phyloP scores from a whole-genome alignment of 129 eudicot genomes.

The Pittosporum tobira region DNA sequence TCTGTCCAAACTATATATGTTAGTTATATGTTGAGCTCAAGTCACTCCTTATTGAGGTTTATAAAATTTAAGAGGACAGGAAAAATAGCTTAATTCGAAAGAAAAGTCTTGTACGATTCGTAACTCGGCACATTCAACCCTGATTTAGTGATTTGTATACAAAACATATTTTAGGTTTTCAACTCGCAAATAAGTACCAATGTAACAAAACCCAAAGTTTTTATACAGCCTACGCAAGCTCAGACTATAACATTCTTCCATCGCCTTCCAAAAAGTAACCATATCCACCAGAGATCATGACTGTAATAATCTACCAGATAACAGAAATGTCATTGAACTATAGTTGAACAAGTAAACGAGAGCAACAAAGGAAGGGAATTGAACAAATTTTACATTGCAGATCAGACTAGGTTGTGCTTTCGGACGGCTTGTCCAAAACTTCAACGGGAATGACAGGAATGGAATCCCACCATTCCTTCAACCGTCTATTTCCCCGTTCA shows the following conservation, averaged over 20 bases:
- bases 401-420: not conserved
- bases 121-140: too few species aligned
- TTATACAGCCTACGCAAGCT: not conserved
- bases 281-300: not conserved
- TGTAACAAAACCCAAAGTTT: too few species aligned
- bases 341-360: not conserved
- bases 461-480: constrained; percentile 93
- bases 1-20: too few species aligned
- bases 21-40: too few species aligned
- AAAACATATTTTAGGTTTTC: too few species aligned
- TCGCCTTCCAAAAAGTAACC: not conserved
- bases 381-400: not conserved
- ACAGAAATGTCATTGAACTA: too few species aligned
- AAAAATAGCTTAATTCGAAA: too few species aligned
- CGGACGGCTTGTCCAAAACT: constrained; percentile 34
- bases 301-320: not conserved
- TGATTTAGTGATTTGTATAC: too few species aligned
- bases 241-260: not conserved
- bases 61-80: too few species aligned
- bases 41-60: too few species aligned
- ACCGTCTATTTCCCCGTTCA: constrained; percentile 47
- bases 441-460: constrained; percentile 78
- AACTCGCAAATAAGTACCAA: too few species aligned
- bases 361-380: not conserved
- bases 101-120: too few species aligned